Base-by-base conservation (phyloP, 2,329 filamentous ascomycete genomes). In the Diaporthe citriasiana region DNA sequence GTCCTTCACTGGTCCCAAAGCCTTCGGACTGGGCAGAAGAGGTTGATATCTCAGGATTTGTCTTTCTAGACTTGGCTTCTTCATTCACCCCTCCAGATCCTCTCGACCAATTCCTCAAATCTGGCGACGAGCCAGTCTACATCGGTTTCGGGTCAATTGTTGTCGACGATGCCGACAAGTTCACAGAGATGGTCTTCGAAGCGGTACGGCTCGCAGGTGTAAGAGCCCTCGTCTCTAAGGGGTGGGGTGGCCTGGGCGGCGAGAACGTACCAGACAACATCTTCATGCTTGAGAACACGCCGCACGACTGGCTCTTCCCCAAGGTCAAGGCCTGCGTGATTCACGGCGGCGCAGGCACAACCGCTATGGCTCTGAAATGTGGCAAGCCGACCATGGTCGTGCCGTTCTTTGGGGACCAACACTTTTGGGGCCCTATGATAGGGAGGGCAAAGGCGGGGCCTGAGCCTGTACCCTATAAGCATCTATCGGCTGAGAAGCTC, bases 71-170 rank as follows among this genome's bases (percentile, higher is more conserved):
- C 73, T 85, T 91, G 13, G 91, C 92, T 10, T 89, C 89, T 5
- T 85, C 86, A 1, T 93, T 90, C 78, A 83, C 86, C 27, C 92
- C 92, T 0, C 89, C 91, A 0, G 81, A 86, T 2, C 85, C 87
- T 0, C 83, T 94, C 0, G 82, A 84, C 2, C 80, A 85, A 10
- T 94, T 93, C 71, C 80, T 93, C 8, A 83, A 57, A 27, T 85
- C 82, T 7, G 90, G 89, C 1, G 87, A 90, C 1, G 83, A 86
- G 4, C 92, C 93, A 0, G 85, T 95, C 1, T 95, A 95, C 76
- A 94, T 95, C 66, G 93, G 93, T 0, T 95, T 95, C 76, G 93
- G 93, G 0, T 93, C 90, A 0, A 94, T 95, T 73, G 92, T 95
- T 0, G 91, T 95, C 1, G 92, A 95, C 70, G 90, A 95, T 77